Base-by-base conservation (phyloP, 345 rosid species). In the Corchorus olitorius region DNA sequence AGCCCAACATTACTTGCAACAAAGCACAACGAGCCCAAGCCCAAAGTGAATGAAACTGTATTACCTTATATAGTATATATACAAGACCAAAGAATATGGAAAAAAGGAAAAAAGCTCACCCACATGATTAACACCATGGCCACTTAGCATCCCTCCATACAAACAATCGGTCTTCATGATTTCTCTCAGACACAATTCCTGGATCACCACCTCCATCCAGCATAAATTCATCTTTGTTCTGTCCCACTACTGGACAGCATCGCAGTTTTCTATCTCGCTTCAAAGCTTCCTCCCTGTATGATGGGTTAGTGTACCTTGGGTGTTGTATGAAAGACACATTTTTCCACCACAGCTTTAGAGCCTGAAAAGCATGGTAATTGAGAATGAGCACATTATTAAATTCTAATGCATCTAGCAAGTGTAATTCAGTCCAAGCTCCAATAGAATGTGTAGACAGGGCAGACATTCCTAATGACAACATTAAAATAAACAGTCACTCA, bases 81-180 rank as follows among this genome's bases (percentile, higher is more conserved):
- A 12, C 33, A 46, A 11, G 68, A 12, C 27, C 3, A 27, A 20
- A 54, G 59, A 13, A 61, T 60, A 39, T 39, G 43, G 43, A 52
- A 22, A 27, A 52, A 45, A 13, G 43, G 43, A 52, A 22, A 27
- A 52, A 45, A 13, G 12, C 65, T 74, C 72, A 35, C 77, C 69
- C 8, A 16, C 49, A 39, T 39, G 35, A 53, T 75, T 87, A 95
- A 79, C 79, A 79, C 98, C 98, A 95, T 34, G 99, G 99, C 97
- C 97, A 92, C 76, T 81, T 92, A 48, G 99, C 97, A 72, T 95
- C 94, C 80, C 91, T 88, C 99, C 99, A 95, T 39, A 84, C 86
- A 85, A 93, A 85, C 45, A 85, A 85, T 60, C 87, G 88, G 50
- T 77, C 80, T 52, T 78, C 78, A 59, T 13, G 12, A 79, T 65